Base-by-base conservation (phyloP, 345 rosid species). In the Geranium rotundifolium region DNA sequence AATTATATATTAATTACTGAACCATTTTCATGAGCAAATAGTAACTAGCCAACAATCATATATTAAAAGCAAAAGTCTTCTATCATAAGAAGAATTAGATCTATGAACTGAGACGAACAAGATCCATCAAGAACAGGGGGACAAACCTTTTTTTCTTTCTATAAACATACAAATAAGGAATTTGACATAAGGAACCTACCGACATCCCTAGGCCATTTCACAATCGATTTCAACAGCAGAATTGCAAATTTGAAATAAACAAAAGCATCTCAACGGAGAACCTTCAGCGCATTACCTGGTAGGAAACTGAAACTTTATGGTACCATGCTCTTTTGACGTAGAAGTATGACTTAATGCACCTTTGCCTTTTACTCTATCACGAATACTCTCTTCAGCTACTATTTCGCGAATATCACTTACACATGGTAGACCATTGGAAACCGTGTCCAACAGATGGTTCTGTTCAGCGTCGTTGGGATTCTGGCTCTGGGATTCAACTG, bases 311-410 rank as follows among this genome's bases (percentile, higher is more conserved):
- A 30, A 31, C 19, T n/a, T 17, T 61, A 64, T 58, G 50, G 58
- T 27, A 56, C 57, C 73, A 66, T 20, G 78, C 61, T 70, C 75
- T 59, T 46, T 72, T 20, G 68, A 65, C 18, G 67, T 55, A 55
- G 68, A 66, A 23, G 80, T 59, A 57, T 73, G 71, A 58, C 34
- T 23, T 14, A 70, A 65, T 57, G 72, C 66, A 65, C 75, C 71
- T 73, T 79, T 81, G 41, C 88, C 91, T 77, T 87, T 81, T 62
- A 69, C 69, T 72, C 72, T 76, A 69, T 61, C 54, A n/a, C 16
- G 63, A 57, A 15, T 62, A 61, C 61, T 71, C 23, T 67, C 76
- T 55, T 69, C 83, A 62, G 88, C 77, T 64, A 84, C 75, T 67
- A 88, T 71, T 27, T 79, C 82, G 15, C 66, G 74, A 15, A 85